Base-by-base conservation (phyloP, 768 basidiomycete genomes). In the Mycena belliarum region DNA sequence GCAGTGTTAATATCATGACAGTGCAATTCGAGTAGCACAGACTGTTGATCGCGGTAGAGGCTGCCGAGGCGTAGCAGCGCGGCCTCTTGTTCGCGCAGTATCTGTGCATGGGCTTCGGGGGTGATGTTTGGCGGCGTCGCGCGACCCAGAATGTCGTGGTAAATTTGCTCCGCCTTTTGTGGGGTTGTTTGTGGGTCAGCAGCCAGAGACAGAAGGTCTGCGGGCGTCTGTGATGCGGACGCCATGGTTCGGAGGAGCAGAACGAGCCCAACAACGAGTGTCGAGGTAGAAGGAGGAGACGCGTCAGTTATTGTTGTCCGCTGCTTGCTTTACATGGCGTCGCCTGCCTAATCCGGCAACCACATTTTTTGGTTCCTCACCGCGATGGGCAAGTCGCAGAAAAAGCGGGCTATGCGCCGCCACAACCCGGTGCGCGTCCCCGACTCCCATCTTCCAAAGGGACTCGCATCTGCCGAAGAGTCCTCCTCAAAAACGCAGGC, bases 391-490 rank as follows among this genome's bases (percentile, higher is more conserved):
- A 97, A 96, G 73, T 86, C 91, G 38, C 93, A 95, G 69, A 96
- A 95, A 76, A 93, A 93, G 69, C 82, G 84, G 55, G 68, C 82
- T 10, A 87, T 87, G 88, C 86, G 91, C 42, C 79, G 95, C 55
- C 95, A 97, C 73, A 97, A 98, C 67, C 95, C 95, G 9, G 82
- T 97, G 77, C 82, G 95, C 33, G 94, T 98, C 0, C 95, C 95
- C 21, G 95, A 97, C 72, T 87, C 90, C 3, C 94, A 97, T 78
- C 75, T 98, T 4, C 87, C 91, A 4, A 83, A 85, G 59, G 95
- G 95, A 4, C 83, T 93, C 18, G 84, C 83, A 3, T 82, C 89
- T 2, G 92, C 87, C 2, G 81, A 87, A 8, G 80, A 87, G 44
- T 79, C 85, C 16, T 91, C 88, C 50, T 82, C 84, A 4, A 95